These are phyloP conservation scores for Mortierella sp. DNA, from an alignment of 371 early-diverging fungal genomes.

Conservation along the genomic window DNA sequence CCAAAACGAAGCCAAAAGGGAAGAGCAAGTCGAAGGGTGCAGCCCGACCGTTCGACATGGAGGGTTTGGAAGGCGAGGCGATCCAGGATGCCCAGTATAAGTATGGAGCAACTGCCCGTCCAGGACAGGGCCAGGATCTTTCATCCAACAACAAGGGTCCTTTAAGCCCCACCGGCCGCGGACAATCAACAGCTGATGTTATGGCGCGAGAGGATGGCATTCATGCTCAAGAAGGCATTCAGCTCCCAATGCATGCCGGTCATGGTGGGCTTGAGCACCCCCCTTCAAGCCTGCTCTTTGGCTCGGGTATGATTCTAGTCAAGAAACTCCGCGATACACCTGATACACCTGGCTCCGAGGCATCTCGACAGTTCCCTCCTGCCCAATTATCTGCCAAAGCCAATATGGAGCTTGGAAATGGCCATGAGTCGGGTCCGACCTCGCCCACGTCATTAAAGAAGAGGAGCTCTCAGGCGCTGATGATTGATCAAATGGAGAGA, in stretches of 20 bases:
- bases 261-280: too few species aligned
- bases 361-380: slow-evolving; percentile 15
- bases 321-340: slow-evolving; percentile 20
- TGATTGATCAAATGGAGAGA: too few species aligned
- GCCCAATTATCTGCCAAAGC: slow-evolving; percentile 20
- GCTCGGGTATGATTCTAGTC: slow-evolving; percentile 38
- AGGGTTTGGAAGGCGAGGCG: not conserved
- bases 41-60: not conserved
- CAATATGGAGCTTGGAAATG: not conserved
- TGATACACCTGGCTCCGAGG: not conserved
- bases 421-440: not conserved
- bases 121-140: too few species aligned
- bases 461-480: slow-evolving; percentile 7
- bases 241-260: too few species aligned
- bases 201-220: too few species aligned
- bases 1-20: slow-evolving; percentile 8
- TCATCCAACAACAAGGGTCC: too few species aligned
- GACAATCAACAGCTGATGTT: too few species aligned
- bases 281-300: slow-evolving; percentile 27
- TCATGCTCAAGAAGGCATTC: too few species aligned
- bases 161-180: too few species aligned
- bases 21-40: slow-evolving; percentile 13
- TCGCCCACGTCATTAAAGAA: slow-evolving; percentile 17
- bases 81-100: not conserved
- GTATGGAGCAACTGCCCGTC: too few species aligned